Conservation (phyloP, 2,329 filamentous ascomycete species). For the Ophiostoma piceae region DNA sequence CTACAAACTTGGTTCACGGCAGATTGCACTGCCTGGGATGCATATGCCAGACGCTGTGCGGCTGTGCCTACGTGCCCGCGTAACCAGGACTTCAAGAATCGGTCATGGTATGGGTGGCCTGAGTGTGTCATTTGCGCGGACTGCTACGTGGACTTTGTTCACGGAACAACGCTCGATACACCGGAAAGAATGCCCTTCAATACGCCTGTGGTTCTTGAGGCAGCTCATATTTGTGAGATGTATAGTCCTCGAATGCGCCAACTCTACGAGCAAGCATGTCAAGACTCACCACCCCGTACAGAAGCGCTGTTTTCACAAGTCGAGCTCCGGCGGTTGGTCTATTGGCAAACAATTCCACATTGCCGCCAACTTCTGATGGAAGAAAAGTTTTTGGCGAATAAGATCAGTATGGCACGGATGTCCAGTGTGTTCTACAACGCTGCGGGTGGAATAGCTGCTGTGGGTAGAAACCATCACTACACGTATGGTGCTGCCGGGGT, state of each 20-base stretch:
- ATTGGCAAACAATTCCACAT: conserved; percentile 33
- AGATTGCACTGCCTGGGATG: not conserved
- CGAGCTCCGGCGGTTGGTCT: conserved; percentile 32
- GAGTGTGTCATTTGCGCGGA: conserved; percentile 35
- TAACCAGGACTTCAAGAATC: conserved; percentile 29
- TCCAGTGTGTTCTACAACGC: conserved; percentile 13
- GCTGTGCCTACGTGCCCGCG: conserved; percentile 32
- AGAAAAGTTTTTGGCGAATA: not conserved
- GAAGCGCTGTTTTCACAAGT: conserved; percentile 31
- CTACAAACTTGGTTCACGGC: conserved; percentile 18
- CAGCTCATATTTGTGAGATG: conserved; percentile 35
- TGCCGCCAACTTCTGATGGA: conserved; percentile 23
- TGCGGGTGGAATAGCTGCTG: not conserved
- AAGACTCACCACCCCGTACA: conserved; percentile 27
- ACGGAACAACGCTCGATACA: conserved; percentile 30
- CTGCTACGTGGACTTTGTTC: conserved; percentile 35
- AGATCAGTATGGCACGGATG: not conserved
- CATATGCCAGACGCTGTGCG: not conserved
- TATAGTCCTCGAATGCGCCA: conserved; percentile 39
- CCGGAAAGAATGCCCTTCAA: conserved; percentile 30
- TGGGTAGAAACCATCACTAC: not conserved
- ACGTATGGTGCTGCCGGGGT: conserved; percentile 22
- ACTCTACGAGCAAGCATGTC: conserved; percentile 32
- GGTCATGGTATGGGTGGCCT: conserved; percentile 36
- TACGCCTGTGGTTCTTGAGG: conserved; percentile 27